Base-by-base conservation (phyloP, 495 filamentous ascomycete species). In the Podospora pseudoanserina region DNA sequence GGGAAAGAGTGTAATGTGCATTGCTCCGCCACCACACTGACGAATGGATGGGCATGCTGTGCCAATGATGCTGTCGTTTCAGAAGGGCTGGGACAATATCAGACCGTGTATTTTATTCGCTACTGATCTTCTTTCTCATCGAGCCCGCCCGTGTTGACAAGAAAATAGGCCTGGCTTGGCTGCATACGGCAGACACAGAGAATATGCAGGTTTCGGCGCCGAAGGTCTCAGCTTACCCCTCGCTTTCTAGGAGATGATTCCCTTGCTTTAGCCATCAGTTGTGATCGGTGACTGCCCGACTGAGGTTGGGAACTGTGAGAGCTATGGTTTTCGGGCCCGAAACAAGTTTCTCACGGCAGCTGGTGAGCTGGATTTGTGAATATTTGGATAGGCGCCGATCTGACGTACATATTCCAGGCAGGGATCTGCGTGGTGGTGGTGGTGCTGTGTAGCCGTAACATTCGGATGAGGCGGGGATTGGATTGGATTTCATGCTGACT, bases 181-280 rank as follows among this genome's bases (percentile, higher is more conserved):
- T 49, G 39, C 39, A 49, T 49, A 13, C 6, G 18, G 55, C 55
- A 20, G 55, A 20, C 23, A 58, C n/a, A 19, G 6, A 6, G n/a
- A 19, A 26, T 58, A 19, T 58, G 55, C 55, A 58, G 23, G 55
- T 11, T 58, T 58, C 55, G 55, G 55, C 55, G 55, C 55, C 55
- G 55, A 58, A 58, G 55, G 55, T 58, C 23, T 19, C 23, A 58
- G n/a, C 55, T 20, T 3, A 18, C 23, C 55, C 55, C 55, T 58
- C 23, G 7, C 30, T 32, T 32, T 23, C 23, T 23, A 23, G 30
- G 30, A 32, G 30, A 5, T 23, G 3, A 32, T 32, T 58, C 5
- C 5, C 23, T 58, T 58, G 23, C 23, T 58, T 58, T 7, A 32
- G 30, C 7, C 4, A 32, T 26, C 13, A 26, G n/a, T 20, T 20